Conservation (phyloP, 2,329 filamentous ascomycete species). For the Emergomyces africanus region DNA sequence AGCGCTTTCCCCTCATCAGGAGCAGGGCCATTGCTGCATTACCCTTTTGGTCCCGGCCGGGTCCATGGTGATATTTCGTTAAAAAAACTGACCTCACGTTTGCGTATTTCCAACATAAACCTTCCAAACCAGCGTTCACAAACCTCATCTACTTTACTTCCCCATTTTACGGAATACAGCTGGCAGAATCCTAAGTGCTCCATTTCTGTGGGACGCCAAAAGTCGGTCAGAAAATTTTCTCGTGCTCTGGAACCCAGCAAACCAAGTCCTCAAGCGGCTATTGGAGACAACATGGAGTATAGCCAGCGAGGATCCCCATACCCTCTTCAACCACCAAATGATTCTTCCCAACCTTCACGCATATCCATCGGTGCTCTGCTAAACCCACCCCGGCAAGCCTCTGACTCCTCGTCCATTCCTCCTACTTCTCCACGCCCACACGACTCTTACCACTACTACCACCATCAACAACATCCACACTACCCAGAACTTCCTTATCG, state of each 20-base stretch:
- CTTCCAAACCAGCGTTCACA: background rate
- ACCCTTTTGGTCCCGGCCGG: background rate
- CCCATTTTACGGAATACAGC: background rate
- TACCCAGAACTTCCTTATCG: constrained; percentile 1
- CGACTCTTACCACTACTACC: constrained; percentile 3
- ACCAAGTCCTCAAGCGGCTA: background rate
- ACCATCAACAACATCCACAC: constrained; percentile 3
- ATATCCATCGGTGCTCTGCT: constrained; percentile 10
- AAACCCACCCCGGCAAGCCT: constrained; percentile 6
- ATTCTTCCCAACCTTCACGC: constrained; percentile 3
- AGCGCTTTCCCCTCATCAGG: background rate
- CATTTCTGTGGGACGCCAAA: background rate
- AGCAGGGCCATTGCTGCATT: background rate
- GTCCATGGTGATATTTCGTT: background rate
- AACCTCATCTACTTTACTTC: background rate
- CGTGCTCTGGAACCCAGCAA: background rate
- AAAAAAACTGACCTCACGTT: background rate
- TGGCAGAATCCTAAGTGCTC: background rate
- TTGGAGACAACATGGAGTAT: constrained; percentile 2
- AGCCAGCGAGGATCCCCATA: background rate
- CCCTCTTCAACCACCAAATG: background rate
- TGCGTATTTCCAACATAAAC: background rate
- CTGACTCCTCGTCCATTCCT: background rate
- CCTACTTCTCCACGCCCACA: background rate
- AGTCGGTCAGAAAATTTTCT: background rate